Evolutionary conservation across 495 filamentous ascomycete species (phyloP), one percentile per base, ranked within the genome.

Genomic region (Choiromyces venosus): DNA sequence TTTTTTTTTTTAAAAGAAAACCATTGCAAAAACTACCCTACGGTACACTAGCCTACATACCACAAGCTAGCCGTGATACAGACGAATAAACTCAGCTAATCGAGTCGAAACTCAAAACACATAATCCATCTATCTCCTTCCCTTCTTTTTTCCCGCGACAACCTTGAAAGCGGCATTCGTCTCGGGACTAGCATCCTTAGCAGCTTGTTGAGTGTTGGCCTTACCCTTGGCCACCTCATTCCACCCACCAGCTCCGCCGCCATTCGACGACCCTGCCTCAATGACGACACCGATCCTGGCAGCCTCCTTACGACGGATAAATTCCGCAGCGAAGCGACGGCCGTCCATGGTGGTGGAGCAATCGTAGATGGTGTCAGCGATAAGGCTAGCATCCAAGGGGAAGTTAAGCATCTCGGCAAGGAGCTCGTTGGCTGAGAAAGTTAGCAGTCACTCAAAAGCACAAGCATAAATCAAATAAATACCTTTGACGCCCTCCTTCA

Each of bases 211-310:
- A 37, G 74, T 37, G 16, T 83, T 80, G 37, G 86, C 86, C 8
- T 89, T 88, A 87, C 97, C 97, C 89, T 97, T 97, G 12, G 95
- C 95, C 76, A 99, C 95, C 84, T 98, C 96, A 79, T 88, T 97
- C 95, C 95, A 98, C 37, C 95, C 95, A 71, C 92, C 91, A 29
- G 83, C 83, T 70, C 81, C 85, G 69, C 83, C 86, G 29, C 79
- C 82, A 56, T 85, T 84, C 36, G 81, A 83, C 33, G 84, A 84
- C 76, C 85, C 82, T 70, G 86, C 83, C 70, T 89, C 84, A 80
- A 85, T 80, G 81, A 95, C 85, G 39, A 97, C 86, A 38, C 95
- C 95, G 85, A 91, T 92, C 74, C 97, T 93, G 1, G 94, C 96
- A 0, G 94, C 87, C 86, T 93, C 94, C 82, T 92, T 93, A 71